Evolutionary conservation across 176 grass and related monocot genomes (phyloP).

Genomic region (Triticum timopheevii): DNA sequence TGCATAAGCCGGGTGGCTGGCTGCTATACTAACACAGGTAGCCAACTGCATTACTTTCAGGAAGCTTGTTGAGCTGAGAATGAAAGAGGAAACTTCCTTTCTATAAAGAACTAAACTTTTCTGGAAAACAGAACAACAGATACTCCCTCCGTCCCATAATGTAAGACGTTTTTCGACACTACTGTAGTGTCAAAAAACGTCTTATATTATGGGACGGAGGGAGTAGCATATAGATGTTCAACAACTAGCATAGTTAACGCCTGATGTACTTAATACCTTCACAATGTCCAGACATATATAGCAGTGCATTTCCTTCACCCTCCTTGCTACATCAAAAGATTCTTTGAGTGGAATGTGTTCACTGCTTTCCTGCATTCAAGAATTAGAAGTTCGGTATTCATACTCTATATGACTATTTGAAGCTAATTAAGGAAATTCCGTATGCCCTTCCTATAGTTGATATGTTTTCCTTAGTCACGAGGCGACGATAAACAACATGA

Average conservation of each 20-base stretch:
- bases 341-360: conserved; percentile 93
- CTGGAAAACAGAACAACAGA: background rate
- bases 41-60: background rate
- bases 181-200: too few species aligned
- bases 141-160: too few species aligned
- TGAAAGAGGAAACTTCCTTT: background rate
- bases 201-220: too few species aligned
- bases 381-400: background rate
- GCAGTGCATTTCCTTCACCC: conserved; percentile 86
- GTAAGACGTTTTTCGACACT: too few species aligned
- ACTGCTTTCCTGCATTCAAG: conserved; percentile 83
- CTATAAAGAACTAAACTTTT: background rate
- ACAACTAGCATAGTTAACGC: background rate
- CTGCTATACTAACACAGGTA: background rate
- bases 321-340: conserved; percentile 84
- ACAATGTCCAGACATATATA: conserved; percentile 98
- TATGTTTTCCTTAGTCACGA: background rate
- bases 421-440: background rate
- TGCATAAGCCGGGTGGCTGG: background rate
- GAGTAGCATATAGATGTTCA: background rate
- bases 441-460: background rate
- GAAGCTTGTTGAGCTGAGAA: background rate
- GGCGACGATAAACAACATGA: background rate
- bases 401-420: background rate
- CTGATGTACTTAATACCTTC: conserved; percentile 56